Percentiles rank a stretch among this genome's conserved stretches.
These are phyloP conservation scores for Corymbia maculata DNA, from an alignment of 345 rosid species.

Conservation along the genomic window DNA sequence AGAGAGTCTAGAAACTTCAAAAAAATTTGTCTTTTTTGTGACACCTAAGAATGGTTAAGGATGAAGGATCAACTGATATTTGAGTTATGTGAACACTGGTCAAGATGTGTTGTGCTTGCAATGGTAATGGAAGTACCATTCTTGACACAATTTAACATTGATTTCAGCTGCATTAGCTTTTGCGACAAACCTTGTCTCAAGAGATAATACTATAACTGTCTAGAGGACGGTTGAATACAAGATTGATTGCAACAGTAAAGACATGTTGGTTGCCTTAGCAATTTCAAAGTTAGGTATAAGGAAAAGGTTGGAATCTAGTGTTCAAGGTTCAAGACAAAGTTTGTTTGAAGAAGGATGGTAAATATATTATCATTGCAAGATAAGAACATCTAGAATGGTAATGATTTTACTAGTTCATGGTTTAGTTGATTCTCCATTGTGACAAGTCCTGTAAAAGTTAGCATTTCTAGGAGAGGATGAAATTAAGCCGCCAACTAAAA, in stretches of 20 bases:
- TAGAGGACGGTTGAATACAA: conserved; percentile 11
- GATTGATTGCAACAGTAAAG: background rate
- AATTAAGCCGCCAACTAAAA: background rate
- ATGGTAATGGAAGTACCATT: background rate
- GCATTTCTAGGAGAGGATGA: conserved; percentile 8
- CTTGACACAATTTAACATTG: background rate
- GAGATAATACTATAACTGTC: background rate
- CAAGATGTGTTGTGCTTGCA: background rate
- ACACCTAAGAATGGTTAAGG: background rate
- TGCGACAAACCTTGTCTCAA: background rate
- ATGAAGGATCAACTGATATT: background rate
- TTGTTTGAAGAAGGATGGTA: conserved; percentile 9
- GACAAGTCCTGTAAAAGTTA: conserved; percentile 12
- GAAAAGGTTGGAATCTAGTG: background rate
- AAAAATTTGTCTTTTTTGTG: background rate
- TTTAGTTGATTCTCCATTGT: conserved; percentile 21
- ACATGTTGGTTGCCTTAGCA: conserved; percentile 13
- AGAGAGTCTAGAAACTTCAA: background rate
- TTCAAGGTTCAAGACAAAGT: background rate
- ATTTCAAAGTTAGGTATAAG: conserved; percentile 22
- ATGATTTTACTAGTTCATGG: conserved; percentile 6
- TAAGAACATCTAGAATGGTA: conserved; percentile 1
- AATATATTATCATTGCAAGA: conserved; percentile 17
- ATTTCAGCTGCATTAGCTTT: background rate
- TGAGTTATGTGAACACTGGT: background rate